Evolutionary conservation across 2,329 filamentous ascomycete species (phyloP).

Genomic region (Bipolaris zeicola): DNA sequence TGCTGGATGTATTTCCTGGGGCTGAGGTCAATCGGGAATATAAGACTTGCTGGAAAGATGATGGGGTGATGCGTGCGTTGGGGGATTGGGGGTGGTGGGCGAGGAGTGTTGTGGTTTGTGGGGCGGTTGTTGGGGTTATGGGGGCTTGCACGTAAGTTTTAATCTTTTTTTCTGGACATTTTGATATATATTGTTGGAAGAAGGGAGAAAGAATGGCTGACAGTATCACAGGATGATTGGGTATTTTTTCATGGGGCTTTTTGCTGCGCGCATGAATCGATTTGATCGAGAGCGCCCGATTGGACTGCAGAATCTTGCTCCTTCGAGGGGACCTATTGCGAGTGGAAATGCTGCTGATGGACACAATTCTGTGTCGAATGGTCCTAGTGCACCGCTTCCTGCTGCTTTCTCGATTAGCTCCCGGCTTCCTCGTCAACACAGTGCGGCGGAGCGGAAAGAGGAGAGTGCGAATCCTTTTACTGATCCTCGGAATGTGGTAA

Average conservation of each 20-base stretch:
- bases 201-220: neutral
- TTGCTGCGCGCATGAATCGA: neutral
- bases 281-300: neutral
- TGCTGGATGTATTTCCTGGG: conserved; percentile 22
- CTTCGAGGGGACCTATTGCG: neutral
- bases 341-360: neutral
- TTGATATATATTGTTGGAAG: neutral
- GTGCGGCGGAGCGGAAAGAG: neutral
- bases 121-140: neutral
- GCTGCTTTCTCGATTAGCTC: neutral
- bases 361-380: too few species aligned
- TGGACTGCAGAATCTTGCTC: neutral
- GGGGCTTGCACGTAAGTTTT: neutral
- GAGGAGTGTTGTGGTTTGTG: neutral
- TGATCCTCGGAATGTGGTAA: neutral
- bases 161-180: neutral
- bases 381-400: too few species aligned
- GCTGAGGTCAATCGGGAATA: neutral
- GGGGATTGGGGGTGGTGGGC: neutral
- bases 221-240: neutral
- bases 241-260: neutral
- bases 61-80: neutral
- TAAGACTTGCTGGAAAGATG: neutral
- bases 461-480: neutral
- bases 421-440: neutral